Percentiles rank a stretch among this genome's conserved stretches.
These are phyloP conservation scores for Cystofilobasidium macerans DNA, from an alignment of 768 basidiomycete genomes.

Conservation along the genomic window DNA sequence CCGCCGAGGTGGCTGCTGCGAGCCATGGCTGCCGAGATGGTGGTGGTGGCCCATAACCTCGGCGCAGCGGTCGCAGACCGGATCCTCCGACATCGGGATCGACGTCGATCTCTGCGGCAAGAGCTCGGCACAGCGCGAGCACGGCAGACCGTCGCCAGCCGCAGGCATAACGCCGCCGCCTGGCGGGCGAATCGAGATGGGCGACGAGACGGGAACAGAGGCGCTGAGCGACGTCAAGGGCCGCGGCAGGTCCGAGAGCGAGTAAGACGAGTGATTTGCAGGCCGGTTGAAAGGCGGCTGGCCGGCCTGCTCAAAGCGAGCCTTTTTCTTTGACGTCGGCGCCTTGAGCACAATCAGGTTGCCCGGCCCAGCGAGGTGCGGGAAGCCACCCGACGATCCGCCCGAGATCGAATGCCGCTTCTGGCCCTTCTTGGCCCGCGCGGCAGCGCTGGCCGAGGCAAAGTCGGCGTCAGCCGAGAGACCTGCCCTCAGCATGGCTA, in stretches of 20 bases:
- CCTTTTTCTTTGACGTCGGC: constrained; percentile 18
- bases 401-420: constrained; percentile 26
- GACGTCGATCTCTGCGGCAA: constrained; percentile 18
- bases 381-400: constrained; percentile 16
- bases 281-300: not conserved
- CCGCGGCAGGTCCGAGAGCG: constrained; percentile 1
- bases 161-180: not conserved
- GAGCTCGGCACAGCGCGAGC: constrained; percentile 22
- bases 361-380: constrained; percentile 6
- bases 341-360: constrained; percentile 20
- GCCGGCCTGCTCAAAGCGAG: constrained; percentile 7
- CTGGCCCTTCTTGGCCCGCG: constrained; percentile 21
- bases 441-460: constrained; percentile 3
- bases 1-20: not conserved
- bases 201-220: constrained; percentile 12
- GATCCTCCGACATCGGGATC: constrained; percentile 21
- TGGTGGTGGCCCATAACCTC: not conserved
- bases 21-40: not conserved
- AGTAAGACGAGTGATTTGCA: constrained; percentile 8
- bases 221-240: constrained; percentile 13
- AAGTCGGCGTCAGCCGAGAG: constrained; percentile 9
- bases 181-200: constrained; percentile 22
- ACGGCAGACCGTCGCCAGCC: constrained; percentile 4
- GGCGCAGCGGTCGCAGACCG: constrained; percentile 19
- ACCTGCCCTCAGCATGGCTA: not conserved